A percentile compares a stretch with the other conserved stretches of the same genome.
phyloP scores from a whole-genome alignment of 164 flowering plant genomes.

The Buxus sempervirens region DNA sequence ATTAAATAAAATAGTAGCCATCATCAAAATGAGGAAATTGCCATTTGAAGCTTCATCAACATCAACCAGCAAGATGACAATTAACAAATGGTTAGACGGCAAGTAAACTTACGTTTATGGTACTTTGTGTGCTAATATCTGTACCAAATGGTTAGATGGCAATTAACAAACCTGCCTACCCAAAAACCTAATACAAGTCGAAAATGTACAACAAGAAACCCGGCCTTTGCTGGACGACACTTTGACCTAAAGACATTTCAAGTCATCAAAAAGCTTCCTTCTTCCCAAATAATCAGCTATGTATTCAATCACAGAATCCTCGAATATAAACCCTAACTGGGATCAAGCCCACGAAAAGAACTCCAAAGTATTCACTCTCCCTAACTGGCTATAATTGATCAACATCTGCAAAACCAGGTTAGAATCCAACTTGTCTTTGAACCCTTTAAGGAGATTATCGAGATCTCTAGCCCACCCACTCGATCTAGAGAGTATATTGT shows the following conservation, averaged over 20 bases:
- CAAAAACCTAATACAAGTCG: constrained; percentile 42
- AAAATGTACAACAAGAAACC: constrained; percentile 29
- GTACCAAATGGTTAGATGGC: too few relatives aligned
- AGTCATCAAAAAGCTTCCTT: constrained; percentile 53
- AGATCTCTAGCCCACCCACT: constrained; percentile 10
- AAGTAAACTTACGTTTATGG: constrained; percentile 84
- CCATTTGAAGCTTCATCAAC: constrained; percentile 3
- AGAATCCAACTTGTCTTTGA: constrained; percentile 27
- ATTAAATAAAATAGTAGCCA: not conserved
- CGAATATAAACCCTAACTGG: constrained; percentile 36
- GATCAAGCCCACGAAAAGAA: constrained; percentile 50
- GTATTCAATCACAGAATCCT: constrained; percentile 43
- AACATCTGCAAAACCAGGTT: constrained; percentile 29
- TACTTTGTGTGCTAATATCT: constrained; percentile 96
- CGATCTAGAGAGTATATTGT: constrained; percentile 23
- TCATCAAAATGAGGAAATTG: not conserved
- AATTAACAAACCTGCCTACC: constrained; percentile 49
- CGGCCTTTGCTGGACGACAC: constrained; percentile 19
- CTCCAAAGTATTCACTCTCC: constrained; percentile 37
- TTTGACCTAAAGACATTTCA: constrained; percentile 35
- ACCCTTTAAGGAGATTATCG: constrained; percentile 24
- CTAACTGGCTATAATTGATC: constrained; percentile 36
- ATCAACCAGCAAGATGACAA: not conserved
- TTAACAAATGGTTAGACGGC: not conserved
- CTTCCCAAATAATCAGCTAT: constrained; percentile 47